Conservation (phyloP, 176 grass and related monocot species). For the Pontederia crassipes region DNA sequence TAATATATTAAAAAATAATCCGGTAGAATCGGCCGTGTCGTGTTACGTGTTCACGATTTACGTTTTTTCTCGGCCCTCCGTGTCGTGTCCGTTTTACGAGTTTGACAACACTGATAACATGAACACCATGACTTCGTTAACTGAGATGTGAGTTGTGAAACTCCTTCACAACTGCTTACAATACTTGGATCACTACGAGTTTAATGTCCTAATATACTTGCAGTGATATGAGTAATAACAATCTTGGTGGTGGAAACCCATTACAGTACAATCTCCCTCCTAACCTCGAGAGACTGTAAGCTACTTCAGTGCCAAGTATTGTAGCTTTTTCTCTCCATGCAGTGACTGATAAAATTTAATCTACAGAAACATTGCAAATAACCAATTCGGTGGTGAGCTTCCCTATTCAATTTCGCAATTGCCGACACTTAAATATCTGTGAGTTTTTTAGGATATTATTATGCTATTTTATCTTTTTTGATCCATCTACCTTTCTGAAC, state of each 20-base stretch:
- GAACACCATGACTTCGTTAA: constrained; percentile 42
- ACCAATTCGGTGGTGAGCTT: constrained; percentile 48
- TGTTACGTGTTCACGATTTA: too few species aligned
- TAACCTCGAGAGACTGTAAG: constrained; percentile 76
- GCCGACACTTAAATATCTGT: constrained; percentile 60
- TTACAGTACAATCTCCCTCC: constrained; percentile 74
- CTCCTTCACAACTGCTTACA: not conserved
- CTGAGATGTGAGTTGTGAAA: constrained; percentile 61
- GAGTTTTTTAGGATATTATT: constrained; percentile 20
- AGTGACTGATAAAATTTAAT: constrained; percentile 9
- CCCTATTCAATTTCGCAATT: constrained; percentile 71
- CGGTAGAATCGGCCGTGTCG: too few species aligned
- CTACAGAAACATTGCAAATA: constrained; percentile 65
- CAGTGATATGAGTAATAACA: constrained; percentile 77
- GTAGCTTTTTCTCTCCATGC: not conserved
- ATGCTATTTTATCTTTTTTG: not conserved
- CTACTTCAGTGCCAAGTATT: not conserved
- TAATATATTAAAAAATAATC: too few species aligned
- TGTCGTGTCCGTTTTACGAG: too few species aligned
- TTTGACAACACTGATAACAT: too few species aligned
- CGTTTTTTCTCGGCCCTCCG: too few species aligned
- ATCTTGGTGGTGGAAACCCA: constrained; percentile 45
- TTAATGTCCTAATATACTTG: constrained; percentile 19
- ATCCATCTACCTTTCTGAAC: constrained; percentile 1
- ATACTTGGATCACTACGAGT: not conserved